phyloP scores from a whole-genome alignment of 176 grass and related monocot genomes.

The Musa beccarii region DNA sequence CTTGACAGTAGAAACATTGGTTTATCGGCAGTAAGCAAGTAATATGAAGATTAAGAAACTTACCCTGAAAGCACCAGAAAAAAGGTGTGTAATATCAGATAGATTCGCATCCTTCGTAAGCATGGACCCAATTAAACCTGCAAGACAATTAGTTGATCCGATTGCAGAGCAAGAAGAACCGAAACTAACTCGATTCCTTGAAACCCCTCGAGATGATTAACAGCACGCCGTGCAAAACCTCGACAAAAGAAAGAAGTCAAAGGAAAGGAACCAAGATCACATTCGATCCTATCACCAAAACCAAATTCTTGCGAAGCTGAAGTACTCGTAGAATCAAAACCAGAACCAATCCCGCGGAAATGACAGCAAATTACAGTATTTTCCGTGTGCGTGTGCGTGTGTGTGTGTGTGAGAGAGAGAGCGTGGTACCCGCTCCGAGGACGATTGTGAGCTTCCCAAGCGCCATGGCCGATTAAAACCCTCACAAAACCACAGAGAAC shows the following conservation, averaged over 20 bases:
- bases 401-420: background rate
- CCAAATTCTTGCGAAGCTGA: too few relatives aligned
- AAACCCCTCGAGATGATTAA: too few relatives aligned
- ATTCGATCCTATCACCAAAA: too few relatives aligned
- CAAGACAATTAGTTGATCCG: background rate
- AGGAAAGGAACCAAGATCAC: too few relatives aligned
- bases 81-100: slow-evolving; percentile 21
- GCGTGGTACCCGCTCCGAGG: slow-evolving; percentile 18
- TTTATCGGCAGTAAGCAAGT: background rate
- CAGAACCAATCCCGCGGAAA: too few relatives aligned
- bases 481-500: background rate
- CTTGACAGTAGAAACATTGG: background rate
- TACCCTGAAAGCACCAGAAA: slow-evolving; percentile 45
- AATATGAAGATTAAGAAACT: background rate
- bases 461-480: slow-evolving; percentile 12
- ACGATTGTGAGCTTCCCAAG: slow-evolving; percentile 17
- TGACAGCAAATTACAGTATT: too few relatives aligned
- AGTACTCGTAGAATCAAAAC: too few relatives aligned
- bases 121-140: slow-evolving; percentile 28
- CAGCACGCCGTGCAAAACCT: too few relatives aligned
- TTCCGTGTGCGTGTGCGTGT: too few relatives aligned
- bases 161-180: too few relatives aligned
- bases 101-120: slow-evolving; percentile 22
- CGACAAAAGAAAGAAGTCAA: too few relatives aligned
- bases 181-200: too few relatives aligned